Conservation (phyloP, 345 rosid genomes). For the Streptanthus diversifolius region DNA sequence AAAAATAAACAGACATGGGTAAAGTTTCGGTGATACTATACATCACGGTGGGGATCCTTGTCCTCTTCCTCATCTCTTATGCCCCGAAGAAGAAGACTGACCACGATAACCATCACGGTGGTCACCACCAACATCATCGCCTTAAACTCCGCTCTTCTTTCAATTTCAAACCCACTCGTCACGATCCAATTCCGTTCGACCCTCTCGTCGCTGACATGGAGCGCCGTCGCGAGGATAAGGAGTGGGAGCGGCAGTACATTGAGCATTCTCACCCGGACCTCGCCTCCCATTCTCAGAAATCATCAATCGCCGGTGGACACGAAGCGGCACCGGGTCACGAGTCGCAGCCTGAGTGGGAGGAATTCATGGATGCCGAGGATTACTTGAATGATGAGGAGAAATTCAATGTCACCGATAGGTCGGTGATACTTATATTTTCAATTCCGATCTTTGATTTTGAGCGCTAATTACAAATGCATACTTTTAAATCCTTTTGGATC, state of each 20-base stretch:
- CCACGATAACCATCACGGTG: conserved; percentile 34
- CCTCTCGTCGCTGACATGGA: conserved; percentile 73
- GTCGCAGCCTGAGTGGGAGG: conserved; percentile 93
- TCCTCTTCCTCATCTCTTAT: conserved; percentile 53
- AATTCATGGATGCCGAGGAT: conserved; percentile 90
- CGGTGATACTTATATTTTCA: not conserved
- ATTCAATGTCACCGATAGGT: conserved; percentile 88
- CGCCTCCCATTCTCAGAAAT: conserved; percentile 7
- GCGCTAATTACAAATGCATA: too few relatives aligned
- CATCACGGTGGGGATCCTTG: conserved; percentile 45
- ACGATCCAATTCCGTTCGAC: conserved; percentile 59
- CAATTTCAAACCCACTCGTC: conserved; percentile 45
- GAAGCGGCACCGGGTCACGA: conserved; percentile 58
- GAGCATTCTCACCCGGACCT: conserved; percentile 64
- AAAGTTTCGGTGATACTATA: conserved; percentile 44
- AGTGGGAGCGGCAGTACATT: conserved; percentile 73
- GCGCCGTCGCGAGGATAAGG: conserved; percentile 75
- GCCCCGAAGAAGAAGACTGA: conserved; percentile 41
- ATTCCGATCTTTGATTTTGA: not conserved
- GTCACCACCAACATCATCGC: conserved; percentile 44
- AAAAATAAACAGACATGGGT: conserved; percentile 20
- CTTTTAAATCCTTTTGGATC: not conserved
- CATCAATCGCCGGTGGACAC: not conserved
- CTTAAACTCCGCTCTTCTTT: conserved; percentile 55
- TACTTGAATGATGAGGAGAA: conserved; percentile 80